Evolutionary conservation across 306 rosid species (phyloP), one percentile per base, ranked within the genome.

Genomic region (Quercus dentata): DNA sequence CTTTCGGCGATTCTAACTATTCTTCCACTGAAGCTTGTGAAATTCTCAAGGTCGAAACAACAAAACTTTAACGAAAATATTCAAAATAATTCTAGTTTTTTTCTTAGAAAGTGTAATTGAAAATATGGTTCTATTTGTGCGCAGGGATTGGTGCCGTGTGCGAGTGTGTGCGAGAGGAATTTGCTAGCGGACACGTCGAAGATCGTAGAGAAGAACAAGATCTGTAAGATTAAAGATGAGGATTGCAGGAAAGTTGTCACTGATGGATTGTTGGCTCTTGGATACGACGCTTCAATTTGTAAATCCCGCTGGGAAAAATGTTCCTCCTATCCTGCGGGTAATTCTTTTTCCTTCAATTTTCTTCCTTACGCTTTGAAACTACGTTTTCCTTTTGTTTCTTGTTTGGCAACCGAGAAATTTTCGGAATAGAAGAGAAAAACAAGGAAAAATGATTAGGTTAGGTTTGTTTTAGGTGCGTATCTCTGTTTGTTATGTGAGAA

Each of bases 291-390:
- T 30, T 90, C 93, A 3, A 52, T 90, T 64, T 91, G 97, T 89
- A 95, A 89, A 89, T 90, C 98, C 70, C 95, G 89, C 68, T 95
- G 99, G 99, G 94, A 90, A 56, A 95, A 95, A 79, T 85, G 92
- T 0, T 76, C 90, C 46, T 79, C 85, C 38, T 81, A 30, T 81
- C 97, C 92, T 35, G 84, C 96, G 0, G 99, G 99, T 95, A 90
- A 68, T 5, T 15, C 59, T 71, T 41, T 71, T 9, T 11, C 18
- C 46, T 41, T 38, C 46, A 38, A 38, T 6, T 57, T 8, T 21
- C 18, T 20, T 71, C 54, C 63, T 76, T 14, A 4, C 25, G 12
- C 14, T 44, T 44, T 68, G 11, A 28, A 63, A 63, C 30, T 52
- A 1, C 30, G 2, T 69, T 17, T 11, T 21, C 28, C 41, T 13